These are phyloP conservation scores for Acacia acuminata DNA, from an alignment of 306 rosid species.

Conservation along the genomic window DNA sequence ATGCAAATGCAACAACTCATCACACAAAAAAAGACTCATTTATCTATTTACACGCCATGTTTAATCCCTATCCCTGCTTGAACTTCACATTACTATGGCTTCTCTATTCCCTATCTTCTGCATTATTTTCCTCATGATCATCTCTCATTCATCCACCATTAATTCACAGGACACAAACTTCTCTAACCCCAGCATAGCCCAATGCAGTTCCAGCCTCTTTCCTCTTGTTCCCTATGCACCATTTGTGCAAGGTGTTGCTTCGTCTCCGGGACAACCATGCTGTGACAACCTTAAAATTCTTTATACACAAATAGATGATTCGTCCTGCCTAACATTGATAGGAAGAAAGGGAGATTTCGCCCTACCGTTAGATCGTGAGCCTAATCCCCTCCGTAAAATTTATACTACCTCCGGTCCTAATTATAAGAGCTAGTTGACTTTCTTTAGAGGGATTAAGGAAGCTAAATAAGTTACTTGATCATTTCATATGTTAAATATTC, in stretches of 20 bases:
- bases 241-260: slow-evolving; percentile 62
- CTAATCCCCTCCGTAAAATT: too few relatives aligned
- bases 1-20: slow-evolving; percentile 51
- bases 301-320: slow-evolving; percentile 29
- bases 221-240: slow-evolving; percentile 66
- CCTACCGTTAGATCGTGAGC: too few relatives aligned
- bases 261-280: slow-evolving; percentile 49
- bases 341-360: too few relatives aligned
- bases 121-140: slow-evolving; percentile 27
- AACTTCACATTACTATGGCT: slow-evolving; percentile 32
- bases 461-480: too few relatives aligned
- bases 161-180: slow-evolving; percentile 49
- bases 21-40: slow-evolving; percentile 36
- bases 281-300: slow-evolving; percentile 65
- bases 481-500: too few relatives aligned
- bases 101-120: slow-evolving; percentile 25
- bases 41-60: slow-evolving; percentile 35
- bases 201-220: slow-evolving; percentile 62
- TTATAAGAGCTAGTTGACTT: too few relatives aligned
- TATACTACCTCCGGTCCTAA: too few relatives aligned
- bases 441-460: too few relatives aligned
- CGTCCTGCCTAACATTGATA: too few relatives aligned
- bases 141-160: slow-evolving; percentile 30
- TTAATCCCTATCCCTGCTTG: slow-evolving; percentile 12
- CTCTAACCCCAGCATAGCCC: slow-evolving; percentile 47